Percentiles rank a stretch among this genome's conserved stretches.
Evolutionary conservation across 2,329 filamentous ascomycete genomes (phyloP).

Genomic region (Clonostachys byssicola): DNA sequence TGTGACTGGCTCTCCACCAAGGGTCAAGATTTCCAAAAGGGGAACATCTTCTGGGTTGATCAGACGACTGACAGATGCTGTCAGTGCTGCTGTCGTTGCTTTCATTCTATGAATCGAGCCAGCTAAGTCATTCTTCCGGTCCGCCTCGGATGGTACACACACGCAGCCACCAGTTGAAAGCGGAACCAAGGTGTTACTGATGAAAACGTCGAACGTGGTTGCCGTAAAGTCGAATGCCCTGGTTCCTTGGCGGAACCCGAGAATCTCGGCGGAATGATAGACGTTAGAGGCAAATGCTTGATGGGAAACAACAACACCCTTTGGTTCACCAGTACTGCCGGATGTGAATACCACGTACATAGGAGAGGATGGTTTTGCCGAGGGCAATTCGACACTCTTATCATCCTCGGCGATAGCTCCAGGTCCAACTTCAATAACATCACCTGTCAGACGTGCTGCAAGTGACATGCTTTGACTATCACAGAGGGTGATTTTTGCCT

Average conservation of each 20-base stretch:
- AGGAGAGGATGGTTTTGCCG: background rate
- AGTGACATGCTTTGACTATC: background rate
- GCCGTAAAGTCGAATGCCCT: slow-evolving; percentile 4
- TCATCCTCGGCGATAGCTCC: background rate
- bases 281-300: slow-evolving; percentile 6
- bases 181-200: slow-evolving; percentile 1
- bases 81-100: slow-evolving; percentile 6
- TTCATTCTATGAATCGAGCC: slow-evolving; percentile 5
- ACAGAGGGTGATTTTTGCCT: no score
- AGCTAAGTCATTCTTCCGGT: slow-evolving; percentile 4
- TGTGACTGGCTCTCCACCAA: slow-evolving; percentile 74
- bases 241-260: background rate
- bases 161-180: slow-evolving; percentile 7
- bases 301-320: slow-evolving; percentile 12
- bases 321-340: slow-evolving; percentile 13
- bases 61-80: slow-evolving; percentile 7
- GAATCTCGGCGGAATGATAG: background rate
- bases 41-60: slow-evolving; percentile 7
- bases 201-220: slow-evolving; percentile 6
- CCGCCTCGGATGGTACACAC: slow-evolving; percentile 8
- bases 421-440: slow-evolving; percentile 1
- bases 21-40: slow-evolving; percentile 9
- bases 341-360: slow-evolving; percentile 7
- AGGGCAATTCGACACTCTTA: background rate
- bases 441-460: background rate